Base-by-base conservation (phyloP, 1,284 basidiomycete species). In the Microbotryum lychnidis-dioicae region DNA sequence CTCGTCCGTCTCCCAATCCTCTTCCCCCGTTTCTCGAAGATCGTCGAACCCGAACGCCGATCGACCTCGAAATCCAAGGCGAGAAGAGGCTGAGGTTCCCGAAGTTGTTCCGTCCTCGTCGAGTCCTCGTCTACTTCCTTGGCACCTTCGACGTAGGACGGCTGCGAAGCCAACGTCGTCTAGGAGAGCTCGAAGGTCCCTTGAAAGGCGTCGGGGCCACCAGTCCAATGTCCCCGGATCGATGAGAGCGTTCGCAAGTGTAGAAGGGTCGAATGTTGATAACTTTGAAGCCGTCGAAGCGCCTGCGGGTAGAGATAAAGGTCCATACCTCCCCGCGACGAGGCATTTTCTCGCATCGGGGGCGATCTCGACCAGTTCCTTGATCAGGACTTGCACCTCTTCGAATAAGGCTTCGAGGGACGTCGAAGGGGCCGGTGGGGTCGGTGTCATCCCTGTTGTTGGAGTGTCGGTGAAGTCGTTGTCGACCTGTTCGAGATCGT, bases 271-370 rank as follows among this genome's bases (percentile, higher is more conserved):
- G 25, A 45, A 4, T 7, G 5, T 21, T 3, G 42, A 27, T 20
- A 14, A 16, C 42, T 20, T 44, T 3, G 6, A 21, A 12, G 53
- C 27, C 37, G 53, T 45, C 42, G 53, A 18, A 20, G 51, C 51
- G 21, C 21, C 29, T 20, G 21, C 0, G 33, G 51, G 12, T 20
- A 42, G 12, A 6, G 51, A 53, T 18, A 33, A 53, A 0, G 67
- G 67, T 4, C 67, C 67, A 56, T 69, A 69, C 18, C 16, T 21
- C 1, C 67, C 67, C 2, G 29, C 23, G 27, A 57, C 37, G 49
- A 69, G 63, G 51, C 64, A 69, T 3, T 48, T 42, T 47, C 63
- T 65, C 8, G 63, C 65, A 31, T 66, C 62, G 2, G 67, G 65
- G 4, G 61, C 61, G 51, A 64, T 57, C 46, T 69, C 67, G 57